These are phyloP conservation scores for Benincasa hispida DNA, from an alignment of 306 rosid genomes.

Conservation along the genomic window DNA sequence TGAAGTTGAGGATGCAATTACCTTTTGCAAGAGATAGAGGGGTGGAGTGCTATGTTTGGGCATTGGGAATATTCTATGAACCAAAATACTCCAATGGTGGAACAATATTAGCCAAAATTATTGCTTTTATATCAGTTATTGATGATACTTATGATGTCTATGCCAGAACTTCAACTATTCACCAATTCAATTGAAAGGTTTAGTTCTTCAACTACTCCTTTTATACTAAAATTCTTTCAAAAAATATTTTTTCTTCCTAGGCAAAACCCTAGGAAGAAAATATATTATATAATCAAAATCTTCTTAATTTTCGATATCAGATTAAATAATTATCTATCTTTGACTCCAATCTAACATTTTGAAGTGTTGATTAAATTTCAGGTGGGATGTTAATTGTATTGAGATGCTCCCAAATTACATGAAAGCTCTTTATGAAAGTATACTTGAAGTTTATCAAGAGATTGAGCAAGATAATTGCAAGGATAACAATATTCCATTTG, in stretches of 20 bases:
- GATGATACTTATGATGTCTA: neutral
- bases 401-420: slow-evolving; percentile 4
- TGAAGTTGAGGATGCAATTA: neutral
- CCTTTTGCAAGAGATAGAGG: neutral
- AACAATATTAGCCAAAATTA: neutral
- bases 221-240: too few relatives aligned
- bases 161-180: slow-evolving; percentile 4
- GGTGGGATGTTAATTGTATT: slow-evolving; percentile 7
- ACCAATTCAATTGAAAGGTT: neutral
- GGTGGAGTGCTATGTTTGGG: slow-evolving; percentile 15
- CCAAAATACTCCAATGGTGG: slow-evolving; percentile 5
- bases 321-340: too few relatives aligned
- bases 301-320: too few relatives aligned
- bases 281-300: neutral
- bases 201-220: neutral
- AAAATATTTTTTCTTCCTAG: too few relatives aligned
- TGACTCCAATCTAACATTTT: too few relatives aligned
- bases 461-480: slow-evolving; percentile 1
- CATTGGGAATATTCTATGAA: slow-evolving; percentile 18
- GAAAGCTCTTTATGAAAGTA: neutral
- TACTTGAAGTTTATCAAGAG: slow-evolving; percentile 9
- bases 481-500: neutral
- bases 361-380: neutral
- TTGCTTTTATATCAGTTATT: too few relatives aligned
- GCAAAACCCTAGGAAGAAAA: too few relatives aligned